Base-by-base conservation (phyloP, 2,329 filamentous ascomycete genomes). In the Hirsutella rhossiliensis region DNA sequence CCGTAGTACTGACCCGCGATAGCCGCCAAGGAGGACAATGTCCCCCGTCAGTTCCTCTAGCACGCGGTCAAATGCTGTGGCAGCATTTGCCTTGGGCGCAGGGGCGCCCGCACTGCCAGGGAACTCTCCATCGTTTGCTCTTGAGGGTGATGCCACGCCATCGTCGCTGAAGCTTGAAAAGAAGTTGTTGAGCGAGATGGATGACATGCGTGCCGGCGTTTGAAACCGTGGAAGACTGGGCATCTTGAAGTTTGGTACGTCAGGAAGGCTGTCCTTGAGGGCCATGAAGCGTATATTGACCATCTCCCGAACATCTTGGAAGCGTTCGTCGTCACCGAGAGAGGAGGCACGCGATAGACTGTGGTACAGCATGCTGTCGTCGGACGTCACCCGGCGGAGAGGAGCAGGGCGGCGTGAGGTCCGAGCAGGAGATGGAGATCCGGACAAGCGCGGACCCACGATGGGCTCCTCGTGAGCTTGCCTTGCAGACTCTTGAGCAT, bases 231-330 rank as follows among this genome's bases (percentile, higher is more conserved):
- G 74, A 32, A 84, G 62, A 48, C 73, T 73, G 2, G 77, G 77
- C 56, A 87, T 72, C 56, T 80, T 86, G 62, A 89, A 83, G 44
- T 80, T 86, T 2, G 88, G 85, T 36, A 74, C 67, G 54, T 95
- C 88, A 57, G 87, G 81, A 48, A 86, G 78, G 56, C 84, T 94
- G 59, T 96, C 89, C 56, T 81, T 84, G 59, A 97, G 85, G 5
- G 90, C 90, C 65, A 94, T 94, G 56, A 92, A 73, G 37, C 90
- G 76, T 52, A 84, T 87, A 55, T 96, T 97, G 51, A 90, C 83
- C 67, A 92, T 86, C 48, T 87, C 84, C 38, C 81, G 78, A 12
- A 94, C 79, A 60, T 92, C 72, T 41, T 84, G 77, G 60, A 92
- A 97, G 38, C 82, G 75, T 34, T 78, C 78, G 54, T 90, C 86